Conservation (phyloP, 2,329 filamentous ascomycete species). For the Dactylellina haptotyla region DNA sequence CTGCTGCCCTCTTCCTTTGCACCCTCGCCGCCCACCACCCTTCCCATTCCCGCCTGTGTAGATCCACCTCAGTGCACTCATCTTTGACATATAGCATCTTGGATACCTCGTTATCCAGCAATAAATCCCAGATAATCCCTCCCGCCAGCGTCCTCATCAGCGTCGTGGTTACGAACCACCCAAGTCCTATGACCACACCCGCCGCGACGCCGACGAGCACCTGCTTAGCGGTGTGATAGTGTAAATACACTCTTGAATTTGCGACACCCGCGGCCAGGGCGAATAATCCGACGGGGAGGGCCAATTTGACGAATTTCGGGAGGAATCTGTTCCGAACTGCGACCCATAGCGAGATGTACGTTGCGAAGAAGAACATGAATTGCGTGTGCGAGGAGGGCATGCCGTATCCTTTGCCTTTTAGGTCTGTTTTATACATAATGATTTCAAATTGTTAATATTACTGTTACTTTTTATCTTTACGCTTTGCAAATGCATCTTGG, state of each 20-base stretch:
- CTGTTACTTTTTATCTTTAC: background rate
- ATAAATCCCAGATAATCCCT: slow-evolving; percentile 62
- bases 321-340: slow-evolving; percentile 78
- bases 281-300: slow-evolving; percentile 69
- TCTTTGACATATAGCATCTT: slow-evolving; percentile 80
- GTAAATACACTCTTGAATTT: slow-evolving; percentile 85
- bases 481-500: background rate
- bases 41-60: slow-evolving; percentile 92
- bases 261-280: slow-evolving; percentile 75
- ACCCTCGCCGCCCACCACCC: slow-evolving; percentile 74
- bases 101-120: slow-evolving; percentile 73
- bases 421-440: slow-evolving; percentile 57
- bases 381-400: slow-evolving; percentile 97
- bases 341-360: slow-evolving; percentile 85
- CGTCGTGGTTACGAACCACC: slow-evolving; percentile 81
- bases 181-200: slow-evolving; percentile 75
- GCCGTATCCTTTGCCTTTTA: slow-evolving; percentile 91
- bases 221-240: slow-evolving; percentile 89
- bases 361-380: slow-evolving; percentile 90
- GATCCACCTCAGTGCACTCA: slow-evolving; percentile 84
- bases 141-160: slow-evolving; percentile 65
- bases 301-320: slow-evolving; percentile 60
- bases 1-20: slow-evolving; percentile 59
- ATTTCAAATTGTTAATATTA: background rate
- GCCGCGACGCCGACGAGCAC: slow-evolving; percentile 81